Conservation (phyloP, 2,329 filamentous ascomycete genomes). For the Aspergillus clavatus region DNA sequence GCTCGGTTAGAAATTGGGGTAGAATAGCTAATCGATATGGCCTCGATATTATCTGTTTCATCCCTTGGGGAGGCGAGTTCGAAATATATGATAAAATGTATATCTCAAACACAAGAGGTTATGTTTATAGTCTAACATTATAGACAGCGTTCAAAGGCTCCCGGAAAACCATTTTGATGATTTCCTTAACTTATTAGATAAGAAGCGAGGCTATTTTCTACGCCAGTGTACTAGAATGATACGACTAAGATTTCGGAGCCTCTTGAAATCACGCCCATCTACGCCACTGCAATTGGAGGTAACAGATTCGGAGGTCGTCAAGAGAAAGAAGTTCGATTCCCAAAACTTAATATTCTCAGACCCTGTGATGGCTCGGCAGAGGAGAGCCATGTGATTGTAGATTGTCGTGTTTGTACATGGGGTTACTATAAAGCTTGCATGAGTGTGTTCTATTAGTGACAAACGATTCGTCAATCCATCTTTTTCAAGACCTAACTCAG, state of each 20-base stretch:
- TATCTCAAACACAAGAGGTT: background rate
- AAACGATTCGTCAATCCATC: too few relatives aligned
- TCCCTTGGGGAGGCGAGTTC: background rate
- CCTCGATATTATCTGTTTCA: background rate
- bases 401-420: too few relatives aligned
- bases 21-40: background rate
- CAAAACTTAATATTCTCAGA: too few relatives aligned
- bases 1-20: background rate
- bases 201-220: background rate
- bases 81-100: background rate
- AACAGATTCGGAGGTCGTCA: background rate
- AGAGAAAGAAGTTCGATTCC: background rate
- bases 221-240: background rate
- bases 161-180: background rate
- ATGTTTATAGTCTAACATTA: too few relatives aligned
- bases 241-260: background rate
- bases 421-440: too few relatives aligned
- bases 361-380: too few relatives aligned
- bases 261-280: background rate
- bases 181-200: background rate
- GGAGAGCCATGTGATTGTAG: too few relatives aligned
- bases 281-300: background rate
- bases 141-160: background rate
- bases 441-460: too few relatives aligned
- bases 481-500: too few relatives aligned